Conservation (phyloP, 2,329 filamentous ascomycete species). For the Xylariaceae sp. region DNA sequence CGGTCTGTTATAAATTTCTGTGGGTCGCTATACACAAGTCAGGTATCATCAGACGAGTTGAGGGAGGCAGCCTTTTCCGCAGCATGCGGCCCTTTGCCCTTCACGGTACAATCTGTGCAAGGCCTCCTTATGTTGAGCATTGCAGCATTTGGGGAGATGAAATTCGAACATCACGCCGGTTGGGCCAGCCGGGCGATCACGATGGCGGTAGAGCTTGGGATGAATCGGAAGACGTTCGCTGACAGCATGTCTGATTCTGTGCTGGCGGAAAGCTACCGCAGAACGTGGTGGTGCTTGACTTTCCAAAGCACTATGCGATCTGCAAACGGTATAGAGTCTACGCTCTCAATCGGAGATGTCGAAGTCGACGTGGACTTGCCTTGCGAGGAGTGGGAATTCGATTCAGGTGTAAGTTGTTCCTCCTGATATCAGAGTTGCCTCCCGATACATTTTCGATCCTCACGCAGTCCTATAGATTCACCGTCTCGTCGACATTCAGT, state of each 20-base stretch:
- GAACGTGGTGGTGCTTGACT: conserved; percentile 46
- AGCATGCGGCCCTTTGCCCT: conserved; percentile 38
- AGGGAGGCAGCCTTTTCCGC: conserved; percentile 36
- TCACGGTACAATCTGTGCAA: conserved; percentile 39
- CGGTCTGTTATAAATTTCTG: conserved; percentile 41
- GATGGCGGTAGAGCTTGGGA: conserved; percentile 39
- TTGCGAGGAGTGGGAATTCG: conserved; percentile 46
- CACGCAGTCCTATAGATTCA: background rate
- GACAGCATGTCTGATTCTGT: conserved; percentile 39
- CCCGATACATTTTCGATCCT: background rate
- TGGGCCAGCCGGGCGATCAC: conserved; percentile 35
- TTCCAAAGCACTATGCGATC: conserved; percentile 33
- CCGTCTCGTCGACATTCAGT: background rate
- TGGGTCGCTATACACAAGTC: conserved; percentile 41
- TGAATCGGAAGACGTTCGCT: conserved; percentile 39
- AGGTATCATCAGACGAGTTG: conserved; percentile 37
- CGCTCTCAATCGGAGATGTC: conserved; percentile 34
- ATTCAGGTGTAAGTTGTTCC: conserved; percentile 40
- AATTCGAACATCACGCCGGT: conserved; percentile 32
- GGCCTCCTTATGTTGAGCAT: conserved; percentile 38
- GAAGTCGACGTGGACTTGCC: conserved; percentile 42
- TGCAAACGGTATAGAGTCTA: conserved; percentile 25
- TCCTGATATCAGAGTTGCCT: background rate
- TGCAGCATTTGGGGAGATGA: conserved; percentile 36
- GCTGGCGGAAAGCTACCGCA: conserved; percentile 44